These are phyloP conservation scores for Trichoderma harzianum DNA, from an alignment of 2,329 filamentous ascomycete species.

Conservation along the genomic window DNA sequence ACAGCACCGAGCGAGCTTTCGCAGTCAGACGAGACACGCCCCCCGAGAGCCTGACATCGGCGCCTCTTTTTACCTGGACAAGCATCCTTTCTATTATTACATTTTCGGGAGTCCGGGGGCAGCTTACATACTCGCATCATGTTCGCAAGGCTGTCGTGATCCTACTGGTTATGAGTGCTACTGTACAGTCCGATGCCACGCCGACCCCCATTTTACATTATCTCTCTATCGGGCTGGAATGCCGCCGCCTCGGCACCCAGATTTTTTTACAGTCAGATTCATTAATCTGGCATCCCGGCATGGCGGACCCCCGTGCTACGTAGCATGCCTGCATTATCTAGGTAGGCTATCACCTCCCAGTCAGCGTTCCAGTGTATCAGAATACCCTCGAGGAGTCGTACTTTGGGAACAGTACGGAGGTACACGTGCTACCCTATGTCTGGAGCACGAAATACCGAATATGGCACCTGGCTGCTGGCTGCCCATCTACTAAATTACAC, in stretches of 20 bases:
- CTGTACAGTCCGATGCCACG: not conserved
- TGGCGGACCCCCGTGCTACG: constrained; percentile 6
- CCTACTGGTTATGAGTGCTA: not conserved
- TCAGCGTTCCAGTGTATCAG: not conserved
- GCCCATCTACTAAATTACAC: not conserved
- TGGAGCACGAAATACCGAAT: not conserved
- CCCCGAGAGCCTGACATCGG: not conserved
- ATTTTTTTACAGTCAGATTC: constrained; percentile 5
- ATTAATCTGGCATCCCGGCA: constrained; percentile 16
- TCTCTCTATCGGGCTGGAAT: not conserved
- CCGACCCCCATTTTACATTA: not conserved
- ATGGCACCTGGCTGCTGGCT: not conserved
- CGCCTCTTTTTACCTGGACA: not conserved
- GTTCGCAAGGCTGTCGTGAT: not conserved
- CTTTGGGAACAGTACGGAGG: not conserved
- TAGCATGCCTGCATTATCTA: constrained; percentile 1
- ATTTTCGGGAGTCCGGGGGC: not conserved
- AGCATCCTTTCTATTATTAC: not conserved
- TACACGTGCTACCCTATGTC: not conserved
- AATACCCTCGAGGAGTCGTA: not conserved
- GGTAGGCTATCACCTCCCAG: not conserved
- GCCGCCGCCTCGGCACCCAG: not conserved
- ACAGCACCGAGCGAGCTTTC: not conserved
- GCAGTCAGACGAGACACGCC: not conserved
- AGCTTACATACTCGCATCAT: not conserved